Evolutionary conservation across 2,329 filamentous ascomycete genomes (phyloP).

Genomic region (Ophiostoma himal-ulmi): DNA sequence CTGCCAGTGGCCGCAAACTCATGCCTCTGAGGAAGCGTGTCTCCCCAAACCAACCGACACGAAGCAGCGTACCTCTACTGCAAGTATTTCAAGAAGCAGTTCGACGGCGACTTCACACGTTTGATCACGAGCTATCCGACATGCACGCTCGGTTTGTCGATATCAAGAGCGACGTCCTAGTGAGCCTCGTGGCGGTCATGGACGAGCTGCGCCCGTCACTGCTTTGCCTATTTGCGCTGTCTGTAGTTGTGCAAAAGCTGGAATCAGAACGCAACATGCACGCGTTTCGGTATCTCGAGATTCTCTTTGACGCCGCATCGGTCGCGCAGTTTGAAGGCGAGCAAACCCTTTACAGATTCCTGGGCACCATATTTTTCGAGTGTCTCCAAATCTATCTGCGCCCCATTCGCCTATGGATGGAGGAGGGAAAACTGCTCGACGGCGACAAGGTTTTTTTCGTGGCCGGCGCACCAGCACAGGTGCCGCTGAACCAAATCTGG

Average conservation of each 20-base stretch:
- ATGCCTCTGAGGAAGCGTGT: slow-evolving; percentile 43
- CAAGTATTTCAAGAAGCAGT: slow-evolving; percentile 67
- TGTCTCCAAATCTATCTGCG: slow-evolving; percentile 78
- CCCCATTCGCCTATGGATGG: slow-evolving; percentile 79
- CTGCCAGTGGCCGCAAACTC: slow-evolving; percentile 44
- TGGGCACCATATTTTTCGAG: slow-evolving; percentile 67
- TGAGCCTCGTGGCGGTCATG: slow-evolving; percentile 62
- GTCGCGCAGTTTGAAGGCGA: slow-evolving; percentile 65
- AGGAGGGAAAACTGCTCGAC: slow-evolving; percentile 61
- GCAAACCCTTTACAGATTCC: slow-evolving; percentile 52
- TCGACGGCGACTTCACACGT: slow-evolving; percentile 47
- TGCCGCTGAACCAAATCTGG: slow-evolving; percentile 66
- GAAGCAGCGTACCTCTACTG: slow-evolving; percentile 47
- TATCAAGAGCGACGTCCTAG: slow-evolving; percentile 42
- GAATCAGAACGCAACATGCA: slow-evolving; percentile 43
- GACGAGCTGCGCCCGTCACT: slow-evolving; percentile 51
- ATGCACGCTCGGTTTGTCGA: slow-evolving; percentile 56
- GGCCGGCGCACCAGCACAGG: slow-evolving; percentile 49
- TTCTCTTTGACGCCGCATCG: slow-evolving; percentile 65
- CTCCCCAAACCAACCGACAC: slow-evolving; percentile 20
- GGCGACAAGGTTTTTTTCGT: slow-evolving; percentile 73
- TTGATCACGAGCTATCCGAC: slow-evolving; percentile 53
- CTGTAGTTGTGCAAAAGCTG: slow-evolving; percentile 55
- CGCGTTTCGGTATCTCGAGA: slow-evolving; percentile 70
- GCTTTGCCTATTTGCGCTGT: slow-evolving; percentile 53